Base-by-base conservation (phyloP, 257 asterid genomes). In the Penstemon eatonii region DNA sequence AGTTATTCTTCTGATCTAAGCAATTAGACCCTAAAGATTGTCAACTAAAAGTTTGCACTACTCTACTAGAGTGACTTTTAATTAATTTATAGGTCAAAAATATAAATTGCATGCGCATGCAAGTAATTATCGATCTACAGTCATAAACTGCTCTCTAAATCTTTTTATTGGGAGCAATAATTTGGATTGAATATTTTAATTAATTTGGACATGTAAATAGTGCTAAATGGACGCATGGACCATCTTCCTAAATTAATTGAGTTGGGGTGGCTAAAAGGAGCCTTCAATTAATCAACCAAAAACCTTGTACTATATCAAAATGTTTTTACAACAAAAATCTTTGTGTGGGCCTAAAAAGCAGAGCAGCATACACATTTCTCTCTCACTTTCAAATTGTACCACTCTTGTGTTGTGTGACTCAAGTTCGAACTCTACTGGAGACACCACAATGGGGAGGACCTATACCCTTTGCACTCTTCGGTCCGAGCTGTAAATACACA, bases 251-350 rank as follows among this genome's bases (percentile, higher is more conserved):
- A 46, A 57, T 72, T 72, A 60, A 25, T 25, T 25, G 72, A 59
- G 59, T 56, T 54, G 67, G 72, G 75, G 73, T 65, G 68, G 73
- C 73, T 75, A 72, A 56, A 76, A 76, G 76, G 77, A 76, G 81
- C 81, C 84, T 73, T 76, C 69, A 76, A 66, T 54, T 18, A 73
- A 56, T 68, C 46, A 71, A 47, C 78, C 70, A 79, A 72, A 54
- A 67, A 58, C 73, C 45, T 67, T 71, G 64, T 58, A 75, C 63
- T 65, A 72, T 64, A 74, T 71, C 66, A 73, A 76, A 73, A 15
- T 73, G 73, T 70, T 76, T 73, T 70, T 62, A 68, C 78, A 72
- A 70, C 78, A 66, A 68, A 57, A 70, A 39, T 62, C 8, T 15
- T 15, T 0, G 0, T 8, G 82, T 76, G 85, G 85, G 82, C 60